Conservation (phyloP, 2,329 filamentous ascomycete species). For the Periglandula ipomoeae region DNA sequence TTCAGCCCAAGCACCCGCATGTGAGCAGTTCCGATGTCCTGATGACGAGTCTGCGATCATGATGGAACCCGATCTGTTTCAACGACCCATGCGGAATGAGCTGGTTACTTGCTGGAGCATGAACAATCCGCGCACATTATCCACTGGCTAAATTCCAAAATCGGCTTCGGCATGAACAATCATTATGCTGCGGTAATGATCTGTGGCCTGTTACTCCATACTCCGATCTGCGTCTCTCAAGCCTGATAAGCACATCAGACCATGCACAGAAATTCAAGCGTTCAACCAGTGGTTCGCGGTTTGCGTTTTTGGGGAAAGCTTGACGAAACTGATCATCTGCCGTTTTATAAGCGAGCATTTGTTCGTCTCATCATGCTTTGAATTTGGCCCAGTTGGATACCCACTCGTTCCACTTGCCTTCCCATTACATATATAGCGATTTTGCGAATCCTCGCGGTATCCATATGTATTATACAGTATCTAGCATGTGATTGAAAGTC, state of each 20-base stretch:
- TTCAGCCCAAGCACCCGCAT: neutral
- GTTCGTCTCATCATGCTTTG: too few species aligned
- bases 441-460: too few species aligned
- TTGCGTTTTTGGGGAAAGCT: too few species aligned
- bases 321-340: too few species aligned
- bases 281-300: too few species aligned
- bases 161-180: neutral
- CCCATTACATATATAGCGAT: too few species aligned
- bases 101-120: conserved; percentile 2
- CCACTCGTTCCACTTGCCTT: too few species aligned
- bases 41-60: neutral
- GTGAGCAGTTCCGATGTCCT: neutral
- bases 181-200: neutral
- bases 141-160: conserved; percentile 1
- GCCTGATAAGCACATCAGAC: neutral
- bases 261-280: neutral
- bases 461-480: too few species aligned
- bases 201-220: neutral
- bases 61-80: conserved; percentile 8
- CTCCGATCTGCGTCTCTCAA: neutral
- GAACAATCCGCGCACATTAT: neutral
- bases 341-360: too few species aligned
- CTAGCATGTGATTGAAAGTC: too few species aligned
- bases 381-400: too few species aligned
- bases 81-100: neutral